Evolutionary conservation across 441 rosid species (phyloP).

Genomic region (Jatropha multifida): DNA sequence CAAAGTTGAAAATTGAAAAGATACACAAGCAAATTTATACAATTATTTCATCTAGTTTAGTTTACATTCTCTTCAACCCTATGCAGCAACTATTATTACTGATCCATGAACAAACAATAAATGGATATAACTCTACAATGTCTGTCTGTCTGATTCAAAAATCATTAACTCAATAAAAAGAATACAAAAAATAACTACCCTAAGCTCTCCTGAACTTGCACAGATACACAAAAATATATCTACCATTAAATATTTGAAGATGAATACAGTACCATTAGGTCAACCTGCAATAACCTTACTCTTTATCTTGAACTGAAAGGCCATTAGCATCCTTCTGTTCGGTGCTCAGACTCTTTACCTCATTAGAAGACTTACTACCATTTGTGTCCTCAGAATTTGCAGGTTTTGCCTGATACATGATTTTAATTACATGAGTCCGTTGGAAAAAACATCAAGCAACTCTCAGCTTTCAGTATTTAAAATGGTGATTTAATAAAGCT

Average conservation of each 20-base stretch:
- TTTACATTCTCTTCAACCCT: slow-evolving; percentile 32
- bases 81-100: slow-evolving; percentile 23
- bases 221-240: slow-evolving; percentile 19
- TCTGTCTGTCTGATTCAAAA: slow-evolving; percentile 21
- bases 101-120: slow-evolving; percentile 34
- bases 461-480: background rate
- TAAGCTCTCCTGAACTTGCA: slow-evolving; percentile 19
- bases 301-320: slow-evolving; percentile 32
- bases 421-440: background rate
- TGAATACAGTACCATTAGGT: background rate
- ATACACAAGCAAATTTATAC: slow-evolving; percentile 17
- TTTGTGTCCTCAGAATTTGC: slow-evolving; percentile 29
- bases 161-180: slow-evolving; percentile 16
- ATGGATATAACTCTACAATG: slow-evolving; percentile 34
- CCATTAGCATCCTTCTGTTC: slow-evolving; percentile 38
- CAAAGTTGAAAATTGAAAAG: background rate
- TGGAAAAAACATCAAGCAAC: background rate
- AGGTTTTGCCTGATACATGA: slow-evolving; percentile 44
- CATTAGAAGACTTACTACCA: slow-evolving; percentile 36
- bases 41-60: slow-evolving; percentile 26
- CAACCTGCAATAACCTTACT: slow-evolving; percentile 14
- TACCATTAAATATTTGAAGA: slow-evolving; percentile 21
- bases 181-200: slow-evolving; percentile 10
- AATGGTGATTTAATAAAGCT: background rate
- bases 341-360: slow-evolving; percentile 32